Conservation (phyloP, 306 rosid genomes). For the Fagus sylvatica region DNA sequence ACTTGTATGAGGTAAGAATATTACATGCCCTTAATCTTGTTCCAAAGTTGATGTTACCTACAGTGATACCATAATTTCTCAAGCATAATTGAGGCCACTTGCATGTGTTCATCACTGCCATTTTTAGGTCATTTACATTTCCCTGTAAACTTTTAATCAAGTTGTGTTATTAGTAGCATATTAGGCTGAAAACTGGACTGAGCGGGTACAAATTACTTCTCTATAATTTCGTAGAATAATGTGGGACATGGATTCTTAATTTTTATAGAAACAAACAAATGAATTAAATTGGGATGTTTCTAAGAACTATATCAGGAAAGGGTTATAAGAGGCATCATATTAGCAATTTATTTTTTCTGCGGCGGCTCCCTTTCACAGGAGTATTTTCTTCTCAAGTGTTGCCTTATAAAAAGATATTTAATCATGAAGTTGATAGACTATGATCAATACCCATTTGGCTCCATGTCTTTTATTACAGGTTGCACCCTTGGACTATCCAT, state of each 20-base stretch:
- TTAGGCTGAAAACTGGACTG: too few relatives aligned
- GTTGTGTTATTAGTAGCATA: not conserved
- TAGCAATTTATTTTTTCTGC: not conserved
- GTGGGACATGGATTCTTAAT: too few relatives aligned
- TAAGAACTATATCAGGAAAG: too few relatives aligned
- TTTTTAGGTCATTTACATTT: not conserved
- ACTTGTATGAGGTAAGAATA: slow-evolving; percentile 71
- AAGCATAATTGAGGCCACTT: not conserved
- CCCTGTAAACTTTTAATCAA: not conserved
- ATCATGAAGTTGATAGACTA: not conserved
- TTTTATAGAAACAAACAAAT: too few relatives aligned
- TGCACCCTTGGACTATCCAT: not conserved
- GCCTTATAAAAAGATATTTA: not conserved
- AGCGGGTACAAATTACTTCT: too few relatives aligned
- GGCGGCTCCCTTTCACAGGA: not conserved
- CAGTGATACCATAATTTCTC: not conserved
- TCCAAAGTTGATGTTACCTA: not conserved
- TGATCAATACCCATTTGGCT: not conserved
- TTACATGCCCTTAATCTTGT: not conserved
- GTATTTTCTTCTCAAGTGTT: not conserved
- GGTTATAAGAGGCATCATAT: too few relatives aligned
- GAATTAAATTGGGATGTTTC: too few relatives aligned
- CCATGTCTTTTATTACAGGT: not conserved
- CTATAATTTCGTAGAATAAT: too few relatives aligned
- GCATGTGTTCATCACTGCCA: not conserved